Conservation (phyloP, 345 rosid genomes). For the Melaleuca quinquenervia region DNA sequence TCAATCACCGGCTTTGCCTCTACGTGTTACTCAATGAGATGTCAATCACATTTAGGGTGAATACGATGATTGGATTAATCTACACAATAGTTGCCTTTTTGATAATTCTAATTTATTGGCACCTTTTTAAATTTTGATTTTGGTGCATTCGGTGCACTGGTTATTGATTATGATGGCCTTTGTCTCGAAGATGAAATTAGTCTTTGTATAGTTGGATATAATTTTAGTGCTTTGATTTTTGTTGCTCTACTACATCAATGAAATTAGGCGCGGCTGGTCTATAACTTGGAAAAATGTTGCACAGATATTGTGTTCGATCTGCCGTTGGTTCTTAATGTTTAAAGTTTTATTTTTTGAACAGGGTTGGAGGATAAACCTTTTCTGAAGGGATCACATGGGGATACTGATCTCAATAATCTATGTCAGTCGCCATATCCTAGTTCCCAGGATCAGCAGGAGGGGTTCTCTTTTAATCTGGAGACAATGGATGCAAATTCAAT, state of each 20-base stretch:
- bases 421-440: conserved; percentile 54
- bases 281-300: neutral
- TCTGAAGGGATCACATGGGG: conserved; percentile 34
- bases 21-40: neutral
- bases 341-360: conserved; percentile 14
- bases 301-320: neutral
- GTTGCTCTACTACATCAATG: neutral
- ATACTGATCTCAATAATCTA: conserved; percentile 39
- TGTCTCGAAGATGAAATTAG: neutral
- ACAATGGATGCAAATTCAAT: conserved; percentile 45
- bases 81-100: neutral
- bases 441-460: conserved; percentile 44
- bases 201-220: neutral
- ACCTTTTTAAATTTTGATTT: neutral
- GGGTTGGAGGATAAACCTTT: conserved; percentile 61
- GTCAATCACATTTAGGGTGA: neutral
- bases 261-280: neutral
- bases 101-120: neutral
- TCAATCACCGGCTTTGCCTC: neutral
- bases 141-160: neutral
- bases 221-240: neutral
- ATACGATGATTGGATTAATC: neutral
- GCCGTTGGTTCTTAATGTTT: neutral
- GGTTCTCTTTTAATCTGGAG: conserved; percentile 51
- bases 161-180: neutral